Percentiles rank a stretch among this genome's conserved stretches.
phyloP scores from a whole-genome alignment of 1,284 basidiomycete genomes.

The Tilletia horrida region DNA sequence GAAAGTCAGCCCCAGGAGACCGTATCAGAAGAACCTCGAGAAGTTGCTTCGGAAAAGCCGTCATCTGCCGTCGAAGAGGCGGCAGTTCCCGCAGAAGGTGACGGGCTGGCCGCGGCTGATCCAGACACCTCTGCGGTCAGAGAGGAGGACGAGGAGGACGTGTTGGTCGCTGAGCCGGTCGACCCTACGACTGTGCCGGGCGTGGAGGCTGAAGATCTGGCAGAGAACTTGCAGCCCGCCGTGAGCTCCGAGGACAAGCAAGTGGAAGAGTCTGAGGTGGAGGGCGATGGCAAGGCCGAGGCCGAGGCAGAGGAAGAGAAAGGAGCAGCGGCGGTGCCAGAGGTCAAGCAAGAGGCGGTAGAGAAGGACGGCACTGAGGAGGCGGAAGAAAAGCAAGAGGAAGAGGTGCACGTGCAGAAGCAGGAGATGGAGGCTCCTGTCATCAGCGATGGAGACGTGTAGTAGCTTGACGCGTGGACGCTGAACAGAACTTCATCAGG shows the following conservation, averaged over 20 bases:
- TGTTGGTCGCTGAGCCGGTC: not conserved
- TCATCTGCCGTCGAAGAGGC: not conserved
- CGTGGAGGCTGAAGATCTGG: too few relatives aligned
- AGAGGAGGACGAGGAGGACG: too few relatives aligned
- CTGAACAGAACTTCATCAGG: too few relatives aligned
- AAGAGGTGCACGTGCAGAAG: not conserved
- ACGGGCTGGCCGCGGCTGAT: too few relatives aligned
- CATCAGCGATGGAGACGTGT: too few relatives aligned
- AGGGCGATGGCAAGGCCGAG: not conserved
- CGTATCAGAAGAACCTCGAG: not conserved
- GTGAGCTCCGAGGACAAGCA: not conserved
- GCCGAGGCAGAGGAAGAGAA: not conserved
- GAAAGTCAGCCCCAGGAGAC: too few relatives aligned
- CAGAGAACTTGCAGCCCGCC: too few relatives aligned
- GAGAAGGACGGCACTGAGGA: not conserved
- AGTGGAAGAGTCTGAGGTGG: not conserved
- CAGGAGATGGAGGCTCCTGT: constrained; percentile 9
- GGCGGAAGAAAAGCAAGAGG: not conserved
- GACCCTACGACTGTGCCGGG: not conserved
- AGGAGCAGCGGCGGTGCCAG: not conserved
- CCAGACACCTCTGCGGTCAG: too few relatives aligned
- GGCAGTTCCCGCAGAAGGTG: too few relatives aligned
- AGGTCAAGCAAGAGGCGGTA: not conserved
- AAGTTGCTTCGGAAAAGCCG: not conserved
- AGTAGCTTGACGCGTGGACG: too few relatives aligned